Conservation (phyloP, 2,329 filamentous ascomycete species). For the Hypoxylon sp. region DNA sequence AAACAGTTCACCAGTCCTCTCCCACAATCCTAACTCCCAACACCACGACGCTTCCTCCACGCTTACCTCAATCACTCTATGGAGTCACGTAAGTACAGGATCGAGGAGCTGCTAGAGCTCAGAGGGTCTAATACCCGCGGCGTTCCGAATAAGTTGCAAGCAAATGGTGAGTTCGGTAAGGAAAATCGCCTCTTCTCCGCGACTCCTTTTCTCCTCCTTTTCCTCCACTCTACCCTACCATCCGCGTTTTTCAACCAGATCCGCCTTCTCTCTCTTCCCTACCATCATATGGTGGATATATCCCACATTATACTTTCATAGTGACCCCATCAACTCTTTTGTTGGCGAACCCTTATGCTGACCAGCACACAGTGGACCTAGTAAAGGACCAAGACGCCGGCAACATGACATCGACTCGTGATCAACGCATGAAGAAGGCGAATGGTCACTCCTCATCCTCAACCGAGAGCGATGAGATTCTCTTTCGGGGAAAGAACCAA, state of each 20-base stretch:
- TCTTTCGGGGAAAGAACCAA: slow-evolving; percentile 55
- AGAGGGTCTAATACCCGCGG: slow-evolving; percentile 40
- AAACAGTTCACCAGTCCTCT: slow-evolving; percentile 54
- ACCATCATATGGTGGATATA: slow-evolving; percentile 35
- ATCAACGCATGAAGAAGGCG: slow-evolving; percentile 46
- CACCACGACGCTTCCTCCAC: slow-evolving; percentile 56
- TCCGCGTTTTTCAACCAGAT: background rate
- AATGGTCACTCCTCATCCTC: slow-evolving; percentile 54
- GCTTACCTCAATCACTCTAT: slow-evolving; percentile 57
- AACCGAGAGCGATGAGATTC: slow-evolving; percentile 53
- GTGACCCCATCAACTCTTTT: background rate
- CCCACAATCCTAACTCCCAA: slow-evolving; percentile 54
- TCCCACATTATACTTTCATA: background rate
- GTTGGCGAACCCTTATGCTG: background rate
- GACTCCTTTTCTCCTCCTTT: background rate
- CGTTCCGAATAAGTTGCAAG: slow-evolving; percentile 40
- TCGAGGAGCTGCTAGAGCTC: slow-evolving; percentile 61
- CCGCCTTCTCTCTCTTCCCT: background rate
- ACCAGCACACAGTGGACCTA: slow-evolving; percentile 46
- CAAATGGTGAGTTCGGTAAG: slow-evolving; percentile 59
- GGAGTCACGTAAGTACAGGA: slow-evolving; percentile 58
- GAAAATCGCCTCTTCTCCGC: background rate
- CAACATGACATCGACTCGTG: slow-evolving; percentile 40
- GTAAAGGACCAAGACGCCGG: slow-evolving; percentile 42
- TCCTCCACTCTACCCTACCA: background rate